phyloP scores from a whole-genome alignment of 352 stramenopile genomes.

The Pythium plurisporium region DNA sequence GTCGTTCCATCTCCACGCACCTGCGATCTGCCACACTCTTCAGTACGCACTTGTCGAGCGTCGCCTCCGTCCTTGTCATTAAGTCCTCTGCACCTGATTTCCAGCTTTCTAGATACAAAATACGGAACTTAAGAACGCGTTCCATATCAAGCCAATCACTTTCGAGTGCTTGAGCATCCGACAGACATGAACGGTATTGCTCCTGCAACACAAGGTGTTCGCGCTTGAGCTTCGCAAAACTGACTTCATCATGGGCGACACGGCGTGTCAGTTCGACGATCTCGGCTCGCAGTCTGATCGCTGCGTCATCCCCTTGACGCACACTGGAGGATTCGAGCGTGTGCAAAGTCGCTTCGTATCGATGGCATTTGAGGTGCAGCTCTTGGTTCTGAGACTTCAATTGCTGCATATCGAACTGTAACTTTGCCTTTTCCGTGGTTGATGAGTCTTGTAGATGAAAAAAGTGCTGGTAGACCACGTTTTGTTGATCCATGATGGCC shows the following conservation, averaged over 20 bases:
- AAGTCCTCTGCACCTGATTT: constrained; percentile 68
- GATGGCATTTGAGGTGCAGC: constrained; percentile 42
- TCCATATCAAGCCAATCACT: constrained; percentile 87
- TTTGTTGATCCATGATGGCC: constrained; percentile 67
- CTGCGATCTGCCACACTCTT: constrained; percentile 44
- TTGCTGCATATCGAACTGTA: constrained; percentile 38
- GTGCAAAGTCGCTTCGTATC: constrained; percentile 51
- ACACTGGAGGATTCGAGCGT: constrained; percentile 21
- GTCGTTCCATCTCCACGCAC: constrained; percentile 24
- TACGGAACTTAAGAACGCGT: constrained; percentile 77
- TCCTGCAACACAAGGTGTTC: constrained; percentile 44
- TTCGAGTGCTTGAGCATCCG: constrained; percentile 31
- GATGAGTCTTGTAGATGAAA: constrained; percentile 52
- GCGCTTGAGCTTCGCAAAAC: constrained; percentile 69
- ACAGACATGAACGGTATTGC: constrained; percentile 22
- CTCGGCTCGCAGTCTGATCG: constrained; percentile 35
- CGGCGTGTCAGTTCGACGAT: constrained; percentile 71
- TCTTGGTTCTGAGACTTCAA: constrained; percentile 36
- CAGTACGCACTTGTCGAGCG: constrained; percentile 54
- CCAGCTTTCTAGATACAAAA: constrained; percentile 91
- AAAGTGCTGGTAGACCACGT: constrained; percentile 65
- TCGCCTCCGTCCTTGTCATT: constrained; percentile 57
- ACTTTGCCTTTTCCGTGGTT: constrained; percentile 29
- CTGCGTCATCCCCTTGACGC: constrained; percentile 11
- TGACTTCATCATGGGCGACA: constrained; percentile 76